Evolutionary conservation across 768 basidiomycete species (phyloP).

Genomic region (Suillus spraguei): DNA sequence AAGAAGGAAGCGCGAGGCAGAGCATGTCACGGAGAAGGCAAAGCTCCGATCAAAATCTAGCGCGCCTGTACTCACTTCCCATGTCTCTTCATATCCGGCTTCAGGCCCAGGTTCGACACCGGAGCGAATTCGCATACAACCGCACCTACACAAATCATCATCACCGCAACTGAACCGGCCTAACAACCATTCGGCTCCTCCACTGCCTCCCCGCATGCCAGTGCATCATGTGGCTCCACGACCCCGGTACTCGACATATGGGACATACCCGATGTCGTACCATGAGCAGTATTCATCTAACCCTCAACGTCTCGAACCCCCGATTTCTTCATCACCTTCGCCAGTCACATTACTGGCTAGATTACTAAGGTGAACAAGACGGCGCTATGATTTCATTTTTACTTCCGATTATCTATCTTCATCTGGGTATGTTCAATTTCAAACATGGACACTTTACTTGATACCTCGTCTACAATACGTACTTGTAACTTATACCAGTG

Average conservation of each 20-base stretch:
- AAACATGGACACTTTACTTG: background rate
- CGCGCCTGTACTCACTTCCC: slow-evolving; percentile 8
- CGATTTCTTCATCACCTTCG: background rate
- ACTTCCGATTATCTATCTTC: too few relatives aligned
- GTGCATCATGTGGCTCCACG: slow-evolving; percentile 3
- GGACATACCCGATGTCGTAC: slow-evolving; percentile 11
- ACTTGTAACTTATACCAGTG: background rate
- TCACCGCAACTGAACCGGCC: slow-evolving; percentile 47
- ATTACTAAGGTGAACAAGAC: slow-evolving; percentile 19
- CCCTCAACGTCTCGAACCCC: background rate
- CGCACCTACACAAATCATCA: slow-evolving; percentile 42
- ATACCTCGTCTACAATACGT: background rate
- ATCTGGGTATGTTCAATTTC: background rate
- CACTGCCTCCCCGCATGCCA: slow-evolving; percentile 22
- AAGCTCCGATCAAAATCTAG: slow-evolving; percentile 14
- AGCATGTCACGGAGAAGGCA: slow-evolving; percentile 46
- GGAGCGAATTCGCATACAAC: slow-evolving; percentile 25
- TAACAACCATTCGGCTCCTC: slow-evolving; percentile 39
- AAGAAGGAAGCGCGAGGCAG: slow-evolving; percentile 32
- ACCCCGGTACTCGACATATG: slow-evolving; percentile 25
- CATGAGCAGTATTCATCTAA: slow-evolving; percentile 7
- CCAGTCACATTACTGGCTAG: slow-evolving; percentile 25
- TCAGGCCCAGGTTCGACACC: slow-evolving; percentile 16
- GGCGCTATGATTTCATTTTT: background rate
- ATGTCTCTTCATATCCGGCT: slow-evolving; percentile 19